These are phyloP conservation scores for Aureobasidium sp. DNA, from an alignment of 2,329 filamentous ascomycete genomes.

Conservation along the genomic window DNA sequence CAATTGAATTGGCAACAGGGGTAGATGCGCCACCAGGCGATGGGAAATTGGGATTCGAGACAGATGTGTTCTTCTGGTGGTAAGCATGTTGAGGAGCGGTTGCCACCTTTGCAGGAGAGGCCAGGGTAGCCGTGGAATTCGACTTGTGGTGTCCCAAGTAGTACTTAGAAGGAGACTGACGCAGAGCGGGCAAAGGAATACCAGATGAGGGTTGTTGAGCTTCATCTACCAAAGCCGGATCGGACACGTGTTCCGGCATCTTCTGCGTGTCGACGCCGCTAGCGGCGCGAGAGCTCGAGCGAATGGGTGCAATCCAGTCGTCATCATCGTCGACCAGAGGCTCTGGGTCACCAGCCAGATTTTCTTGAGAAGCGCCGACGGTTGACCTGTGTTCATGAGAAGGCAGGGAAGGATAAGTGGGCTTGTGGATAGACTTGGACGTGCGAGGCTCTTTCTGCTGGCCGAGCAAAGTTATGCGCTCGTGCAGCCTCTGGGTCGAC, in stretches of 20 bases:
- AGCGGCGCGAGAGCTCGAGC: constrained; percentile 11
- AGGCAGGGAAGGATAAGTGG: constrained; percentile 27
- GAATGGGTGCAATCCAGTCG: constrained; percentile 53
- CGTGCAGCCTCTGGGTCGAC: constrained; percentile 87
- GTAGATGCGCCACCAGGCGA: constrained; percentile 24
- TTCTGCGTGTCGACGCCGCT: constrained; percentile 11
- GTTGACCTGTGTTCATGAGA: neutral
- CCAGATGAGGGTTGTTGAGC: neutral
- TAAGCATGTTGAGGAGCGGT: constrained; percentile 31
- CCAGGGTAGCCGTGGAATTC: constrained; percentile 30
- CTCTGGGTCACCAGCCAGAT: constrained; percentile 7
- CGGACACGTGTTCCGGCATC: neutral
- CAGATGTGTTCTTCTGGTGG: constrained; percentile 52
- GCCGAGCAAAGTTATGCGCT: constrained; percentile 75
- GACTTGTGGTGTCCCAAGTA: constrained; percentile 28
- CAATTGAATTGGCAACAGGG: constrained; percentile 50
- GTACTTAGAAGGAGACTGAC: constrained; percentile 9
- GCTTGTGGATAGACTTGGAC: constrained; percentile 34
- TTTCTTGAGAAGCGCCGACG: constrained; percentile 22
- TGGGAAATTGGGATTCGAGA: constrained; percentile 35
- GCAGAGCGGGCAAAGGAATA: neutral
- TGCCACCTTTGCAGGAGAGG: constrained; percentile 40
- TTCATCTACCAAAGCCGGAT: constrained; percentile 1
- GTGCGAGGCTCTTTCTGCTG: constrained; percentile 44
- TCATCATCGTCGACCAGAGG: constrained; percentile 45